Conservation (phyloP, 164 flowering plant genomes). For the Magnolia changhungtana region DNA sequence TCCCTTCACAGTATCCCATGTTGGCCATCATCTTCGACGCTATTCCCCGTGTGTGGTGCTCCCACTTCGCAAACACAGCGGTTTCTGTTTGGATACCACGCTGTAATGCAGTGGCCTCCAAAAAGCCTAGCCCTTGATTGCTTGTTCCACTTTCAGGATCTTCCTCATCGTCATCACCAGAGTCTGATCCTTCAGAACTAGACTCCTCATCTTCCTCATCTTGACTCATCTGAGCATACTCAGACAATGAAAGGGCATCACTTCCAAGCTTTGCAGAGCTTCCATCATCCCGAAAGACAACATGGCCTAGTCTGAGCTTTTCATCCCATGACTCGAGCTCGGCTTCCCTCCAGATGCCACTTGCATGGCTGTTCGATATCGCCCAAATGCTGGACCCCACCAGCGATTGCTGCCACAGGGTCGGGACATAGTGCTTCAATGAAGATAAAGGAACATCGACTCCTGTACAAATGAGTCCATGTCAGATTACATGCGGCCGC, state of each 20-base stretch:
- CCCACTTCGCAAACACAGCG: conserved; percentile 86
- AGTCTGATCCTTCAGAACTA: conserved; percentile 46
- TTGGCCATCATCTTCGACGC: conserved; percentile 99
- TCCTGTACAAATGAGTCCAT: conserved; percentile 39
- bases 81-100: conserved; percentile 87
- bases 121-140: conserved; percentile 69
- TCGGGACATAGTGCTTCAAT: conserved; percentile 58
- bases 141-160: conserved; percentile 21
- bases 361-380: conserved; percentile 41
- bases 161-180: conserved; percentile 64
- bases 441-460: conserved; percentile 64
- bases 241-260: conserved; percentile 62
- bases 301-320: conserved; percentile 36
- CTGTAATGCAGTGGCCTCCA: conserved; percentile 44
- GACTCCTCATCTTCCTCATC: conserved; percentile 50
- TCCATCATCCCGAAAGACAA: conserved; percentile 78
- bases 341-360: conserved; percentile 75
- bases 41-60: conserved; percentile 92
- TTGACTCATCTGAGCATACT: conserved; percentile 54
- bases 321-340: conserved; percentile 92
- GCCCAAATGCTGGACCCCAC: conserved; percentile 87
- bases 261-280: conserved; percentile 54
- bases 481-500: not conserved
- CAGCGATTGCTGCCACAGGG: conserved; percentile 59
- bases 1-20: conserved; percentile 96